These are phyloP conservation scores for Saksenaea oblongispora DNA, from an alignment of 371 early-diverging fungal genomes.

Conservation along the genomic window DNA sequence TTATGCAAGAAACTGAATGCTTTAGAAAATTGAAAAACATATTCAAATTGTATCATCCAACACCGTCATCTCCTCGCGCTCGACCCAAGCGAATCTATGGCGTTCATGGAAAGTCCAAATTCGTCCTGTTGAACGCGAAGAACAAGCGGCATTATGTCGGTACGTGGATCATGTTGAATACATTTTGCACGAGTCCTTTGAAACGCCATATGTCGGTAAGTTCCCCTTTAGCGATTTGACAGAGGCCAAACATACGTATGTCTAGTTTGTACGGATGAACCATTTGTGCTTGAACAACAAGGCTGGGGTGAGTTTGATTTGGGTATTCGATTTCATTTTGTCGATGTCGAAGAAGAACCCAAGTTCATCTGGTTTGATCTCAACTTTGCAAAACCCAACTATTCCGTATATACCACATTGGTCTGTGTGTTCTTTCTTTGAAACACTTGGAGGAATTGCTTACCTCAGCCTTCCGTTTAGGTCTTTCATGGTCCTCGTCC, in stretches of 20 bases:
- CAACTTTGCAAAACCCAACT: conserved; percentile 57
- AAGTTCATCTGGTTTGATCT: conserved; percentile 62
- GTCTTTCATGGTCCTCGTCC: conserved; percentile 17
- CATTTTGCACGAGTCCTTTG: conserved; percentile 68
- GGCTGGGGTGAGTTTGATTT: conserved; percentile 81
- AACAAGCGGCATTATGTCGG: conserved; percentile 4
- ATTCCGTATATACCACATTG: conserved; percentile 44
- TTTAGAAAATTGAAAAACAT: conserved; percentile 4
- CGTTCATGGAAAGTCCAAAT: background rate
- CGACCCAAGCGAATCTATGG: background rate
- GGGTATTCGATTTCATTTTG: conserved; percentile 59
- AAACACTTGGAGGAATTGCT: background rate
- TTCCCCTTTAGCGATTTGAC: background rate
- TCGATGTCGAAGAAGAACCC: conserved; percentile 46
- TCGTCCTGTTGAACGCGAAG: background rate
- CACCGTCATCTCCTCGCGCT: background rate
- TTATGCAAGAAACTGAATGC: background rate
- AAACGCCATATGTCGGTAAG: conserved; percentile 30
- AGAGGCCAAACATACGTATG: conserved; percentile 6
- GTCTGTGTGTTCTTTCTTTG: conserved; percentile 11
- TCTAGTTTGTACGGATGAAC: conserved; percentile 57
- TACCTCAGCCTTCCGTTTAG: background rate
- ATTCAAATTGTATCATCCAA: background rate
- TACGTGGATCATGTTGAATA: conserved; percentile 64
- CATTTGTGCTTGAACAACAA: conserved; percentile 61